Evolutionary conservation across 768 basidiomycete species (phyloP), one percentile per base, ranked within the genome.

Genomic region (Phlebiopsis flavidoalba): DNA sequence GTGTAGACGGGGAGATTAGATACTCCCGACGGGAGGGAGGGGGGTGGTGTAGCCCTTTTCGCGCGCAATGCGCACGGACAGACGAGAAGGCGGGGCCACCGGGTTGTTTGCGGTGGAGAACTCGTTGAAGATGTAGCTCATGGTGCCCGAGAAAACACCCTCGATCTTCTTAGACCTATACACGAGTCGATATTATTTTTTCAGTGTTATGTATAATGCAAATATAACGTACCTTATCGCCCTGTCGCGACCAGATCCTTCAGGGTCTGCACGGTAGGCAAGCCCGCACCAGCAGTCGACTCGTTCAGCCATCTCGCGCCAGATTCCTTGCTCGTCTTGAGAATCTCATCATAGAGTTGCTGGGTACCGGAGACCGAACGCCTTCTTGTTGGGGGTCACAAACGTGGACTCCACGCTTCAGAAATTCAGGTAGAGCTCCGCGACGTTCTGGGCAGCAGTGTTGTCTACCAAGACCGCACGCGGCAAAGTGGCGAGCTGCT

Each of bases 101-200:
- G 5, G 85, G 75, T n/a, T n/a, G 50, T 81, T 79, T 1, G 84
- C 86, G 4, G 85, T 87, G 2, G 91, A 88, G 77, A 95, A 93
- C 63, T 94, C 87, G 77, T 98, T 98, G 82, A 99, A 99, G 76
- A 99, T 98, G 77, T 98, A 99, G 71, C 90, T 93, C 81, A 99
- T 85, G 2, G 97, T 99, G 8, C 97, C 97, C 5, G 92, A 95
- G 74, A 99, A 93, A 21, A 98, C 97, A 43, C 97, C 97, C 73
- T 99, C 97, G 65, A 98, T 92, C 79, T 93, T 96, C 67, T 80
- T 76, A n/a, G 63, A 96, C 78, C 88, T 91, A n/a, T 24, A 3
- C 24, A 21, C n/a, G 24, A 35, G 36, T 1, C 35, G 35, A 55
- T 26, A 10, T 15, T 45, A 19, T 5, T 17, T 62, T n/a, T 24